phyloP scores from a whole-genome alignment of 2,329 filamentous ascomycete genomes.

The Trichoderma hamatum region DNA sequence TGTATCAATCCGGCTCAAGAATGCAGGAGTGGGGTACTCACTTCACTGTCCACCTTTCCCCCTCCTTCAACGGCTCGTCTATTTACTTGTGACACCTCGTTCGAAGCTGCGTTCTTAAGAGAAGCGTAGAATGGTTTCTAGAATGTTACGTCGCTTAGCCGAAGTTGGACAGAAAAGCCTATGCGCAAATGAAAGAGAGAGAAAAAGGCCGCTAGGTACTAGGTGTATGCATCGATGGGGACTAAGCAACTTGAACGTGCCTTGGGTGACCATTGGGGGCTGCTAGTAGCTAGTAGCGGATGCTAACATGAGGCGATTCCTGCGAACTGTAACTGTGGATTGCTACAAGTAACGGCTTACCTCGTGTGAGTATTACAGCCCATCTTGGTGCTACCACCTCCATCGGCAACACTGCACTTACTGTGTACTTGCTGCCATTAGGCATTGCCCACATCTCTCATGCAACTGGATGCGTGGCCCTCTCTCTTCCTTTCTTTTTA shows the following conservation, averaged over 20 bases:
- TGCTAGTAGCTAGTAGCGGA: slow-evolving; percentile 13
- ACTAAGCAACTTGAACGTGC: slow-evolving; percentile 4
- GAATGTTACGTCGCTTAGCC: slow-evolving; percentile 19
- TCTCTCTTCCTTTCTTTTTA: neutral
- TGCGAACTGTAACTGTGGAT: slow-evolving; percentile 22
- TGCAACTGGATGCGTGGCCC: neutral
- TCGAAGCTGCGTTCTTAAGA: neutral
- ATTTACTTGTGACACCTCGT: slow-evolving; percentile 4
- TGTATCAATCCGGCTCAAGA: neutral
- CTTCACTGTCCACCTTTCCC: neutral
- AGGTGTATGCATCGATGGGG: slow-evolving; percentile 11
- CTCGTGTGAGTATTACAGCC: neutral
- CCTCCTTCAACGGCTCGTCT: slow-evolving; percentile 4
- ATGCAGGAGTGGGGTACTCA: slow-evolving; percentile 9
- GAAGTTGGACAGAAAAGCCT: slow-evolving; percentile 1
- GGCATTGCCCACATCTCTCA: neutral
- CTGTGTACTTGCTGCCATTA: slow-evolving; percentile 2
- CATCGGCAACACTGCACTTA: neutral
- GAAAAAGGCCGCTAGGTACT: slow-evolving; percentile 4
- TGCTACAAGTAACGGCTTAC: neutral
- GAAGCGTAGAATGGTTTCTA: slow-evolving; percentile 16
- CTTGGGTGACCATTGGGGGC: slow-evolving; percentile 6
- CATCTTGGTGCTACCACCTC: neutral
- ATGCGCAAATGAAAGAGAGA: neutral
- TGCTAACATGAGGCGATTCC: slow-evolving; percentile 16